These are phyloP conservation scores for Trichoderma sp. DNA, from an alignment of 2,329 filamentous ascomycete genomes.

Conservation along the genomic window DNA sequence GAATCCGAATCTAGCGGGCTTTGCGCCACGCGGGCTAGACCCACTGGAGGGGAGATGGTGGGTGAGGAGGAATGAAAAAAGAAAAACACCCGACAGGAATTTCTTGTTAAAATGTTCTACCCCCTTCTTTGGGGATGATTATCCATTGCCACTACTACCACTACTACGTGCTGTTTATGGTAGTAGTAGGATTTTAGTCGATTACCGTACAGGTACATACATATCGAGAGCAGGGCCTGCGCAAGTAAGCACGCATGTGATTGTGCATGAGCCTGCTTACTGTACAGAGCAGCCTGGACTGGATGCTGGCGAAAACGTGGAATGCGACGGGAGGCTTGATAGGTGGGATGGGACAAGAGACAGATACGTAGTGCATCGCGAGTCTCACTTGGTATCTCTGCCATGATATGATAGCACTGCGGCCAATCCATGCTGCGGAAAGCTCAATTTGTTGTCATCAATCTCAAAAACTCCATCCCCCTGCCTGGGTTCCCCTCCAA, in stretches of 20 bases:
- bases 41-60: neutral
- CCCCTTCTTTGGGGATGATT: neutral
- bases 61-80: neutral
- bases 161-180: too few relatives aligned
- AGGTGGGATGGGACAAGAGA: neutral
- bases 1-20: neutral
- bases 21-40: constrained; percentile 10
- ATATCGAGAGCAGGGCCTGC: neutral
- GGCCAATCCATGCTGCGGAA: neutral
- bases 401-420: neutral
- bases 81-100: neutral
- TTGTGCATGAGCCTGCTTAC: neutral
- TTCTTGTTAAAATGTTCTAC: neutral
- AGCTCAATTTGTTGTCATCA: too few relatives aligned
- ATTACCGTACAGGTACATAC: neutral
- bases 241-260: neutral
- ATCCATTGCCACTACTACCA: neutral
- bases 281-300: neutral
- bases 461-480: too few relatives aligned
- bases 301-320: neutral
- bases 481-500: too few relatives aligned
- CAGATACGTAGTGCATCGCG: neutral
- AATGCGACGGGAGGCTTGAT: neutral
- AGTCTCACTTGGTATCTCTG: neutral
- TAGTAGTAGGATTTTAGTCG: neutral